phyloP scores from a whole-genome alignment of 768 basidiomycete genomes.

The Vararia minispora region DNA sequence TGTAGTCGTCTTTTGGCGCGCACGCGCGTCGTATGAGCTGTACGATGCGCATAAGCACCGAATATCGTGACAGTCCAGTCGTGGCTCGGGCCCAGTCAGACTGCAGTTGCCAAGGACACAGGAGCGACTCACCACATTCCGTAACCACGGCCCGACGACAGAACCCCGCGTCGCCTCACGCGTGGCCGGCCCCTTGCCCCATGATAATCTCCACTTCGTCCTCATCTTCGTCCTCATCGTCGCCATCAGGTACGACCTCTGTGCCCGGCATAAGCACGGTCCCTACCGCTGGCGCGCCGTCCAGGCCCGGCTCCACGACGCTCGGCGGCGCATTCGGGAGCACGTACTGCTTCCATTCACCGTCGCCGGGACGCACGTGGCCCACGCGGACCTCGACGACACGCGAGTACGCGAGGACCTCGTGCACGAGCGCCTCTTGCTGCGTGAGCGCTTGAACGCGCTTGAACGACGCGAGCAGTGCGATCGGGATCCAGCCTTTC shows the following conservation, averaged over 20 bases:
- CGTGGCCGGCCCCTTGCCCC: constrained; percentile 29
- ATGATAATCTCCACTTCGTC: constrained; percentile 71
- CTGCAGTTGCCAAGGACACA: too few species aligned
- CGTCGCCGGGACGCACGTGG: constrained; percentile 54
- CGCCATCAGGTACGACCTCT: background rate
- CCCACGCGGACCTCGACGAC: constrained; percentile 60
- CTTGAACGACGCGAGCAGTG: constrained; percentile 79
- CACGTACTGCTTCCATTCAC: constrained; percentile 49
- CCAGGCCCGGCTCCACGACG: constrained; percentile 20
- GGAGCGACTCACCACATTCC: too few species aligned
- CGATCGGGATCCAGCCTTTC: constrained; percentile 76
- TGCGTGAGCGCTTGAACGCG: constrained; percentile 60
- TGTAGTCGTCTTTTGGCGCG: too few species aligned
- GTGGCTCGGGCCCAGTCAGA: too few species aligned
- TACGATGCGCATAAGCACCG: too few species aligned
- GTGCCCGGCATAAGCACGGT: background rate
- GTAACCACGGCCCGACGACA: background rate
- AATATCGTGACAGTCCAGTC: too few species aligned
- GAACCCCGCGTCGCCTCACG: constrained; percentile 4
- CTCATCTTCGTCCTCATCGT: constrained; percentile 44
- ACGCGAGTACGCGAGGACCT: constrained; percentile 55
- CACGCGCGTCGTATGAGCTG: too few species aligned
- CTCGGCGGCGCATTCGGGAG: constrained; percentile 52
- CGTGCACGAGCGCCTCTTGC: constrained; percentile 49
- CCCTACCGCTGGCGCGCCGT: too few species aligned